Percentiles rank a stretch among this genome's conserved stretches.
These are phyloP conservation scores for Panus rudis DNA, from an alignment of 768 basidiomycete genomes.

Conservation along the genomic window DNA sequence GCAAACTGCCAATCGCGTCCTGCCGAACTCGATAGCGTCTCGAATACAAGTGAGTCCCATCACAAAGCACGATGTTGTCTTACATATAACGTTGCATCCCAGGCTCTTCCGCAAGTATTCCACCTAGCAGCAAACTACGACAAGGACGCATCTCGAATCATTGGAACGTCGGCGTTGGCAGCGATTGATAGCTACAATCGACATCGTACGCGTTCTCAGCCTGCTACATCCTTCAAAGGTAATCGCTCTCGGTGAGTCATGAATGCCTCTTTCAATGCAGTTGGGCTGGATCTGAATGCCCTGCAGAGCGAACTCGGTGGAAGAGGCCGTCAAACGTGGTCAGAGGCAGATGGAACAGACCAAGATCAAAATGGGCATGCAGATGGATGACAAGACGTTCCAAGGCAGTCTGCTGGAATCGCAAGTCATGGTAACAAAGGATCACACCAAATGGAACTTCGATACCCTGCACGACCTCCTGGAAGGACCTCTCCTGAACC, in stretches of 20 bases:
- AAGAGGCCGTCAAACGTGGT: constrained; percentile 80
- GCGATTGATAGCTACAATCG: constrained; percentile 92
- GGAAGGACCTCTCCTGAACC: constrained; percentile 87
- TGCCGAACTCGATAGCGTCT: constrained; percentile 78
- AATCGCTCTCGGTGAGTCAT: constrained; percentile 55
- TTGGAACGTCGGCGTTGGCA: constrained; percentile 78
- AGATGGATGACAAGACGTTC: constrained; percentile 93
- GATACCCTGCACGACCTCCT: constrained; percentile 83
- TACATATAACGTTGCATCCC: not conserved
- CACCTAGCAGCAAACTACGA: constrained; percentile 74
- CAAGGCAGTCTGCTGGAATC: constrained; percentile 80
- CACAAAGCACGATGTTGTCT: not conserved
- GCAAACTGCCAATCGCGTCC: constrained; percentile 77
- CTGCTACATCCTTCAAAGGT: constrained; percentile 40
- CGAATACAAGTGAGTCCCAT: constrained; percentile 60
- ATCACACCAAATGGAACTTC: constrained; percentile 89
- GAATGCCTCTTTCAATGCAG: not conserved
- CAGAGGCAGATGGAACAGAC: constrained; percentile 89
- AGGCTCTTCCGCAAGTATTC: constrained; percentile 86
- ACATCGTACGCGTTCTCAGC: constrained; percentile 70
- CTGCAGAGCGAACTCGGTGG: constrained; percentile 66
- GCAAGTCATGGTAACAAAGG: constrained; percentile 83
- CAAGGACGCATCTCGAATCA: constrained; percentile 69
- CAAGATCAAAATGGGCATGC: constrained; percentile 84
- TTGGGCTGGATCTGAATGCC: not conserved